Conservation (phyloP, 257 asterid genomes). For the Catharanthus roseus region DNA sequence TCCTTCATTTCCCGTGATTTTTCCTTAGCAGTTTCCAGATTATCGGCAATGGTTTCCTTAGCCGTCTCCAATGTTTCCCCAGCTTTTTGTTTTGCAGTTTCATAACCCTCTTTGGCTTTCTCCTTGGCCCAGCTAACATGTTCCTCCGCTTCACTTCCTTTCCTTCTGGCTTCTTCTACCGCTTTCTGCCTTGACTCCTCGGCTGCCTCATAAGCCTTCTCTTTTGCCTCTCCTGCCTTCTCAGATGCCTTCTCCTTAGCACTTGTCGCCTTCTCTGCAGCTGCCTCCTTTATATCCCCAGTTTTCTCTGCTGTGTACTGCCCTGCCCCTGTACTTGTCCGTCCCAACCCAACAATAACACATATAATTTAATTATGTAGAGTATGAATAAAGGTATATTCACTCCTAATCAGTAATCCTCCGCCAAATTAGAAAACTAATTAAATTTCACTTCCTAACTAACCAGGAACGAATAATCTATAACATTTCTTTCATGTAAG, state of each 20-base stretch:
- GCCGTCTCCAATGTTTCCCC: constrained; percentile 27
- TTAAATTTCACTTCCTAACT: too few relatives aligned
- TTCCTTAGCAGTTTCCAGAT: constrained; percentile 26
- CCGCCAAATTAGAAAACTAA: too few relatives aligned
- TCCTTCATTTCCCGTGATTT: constrained; percentile 27
- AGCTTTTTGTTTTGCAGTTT: constrained; percentile 26
- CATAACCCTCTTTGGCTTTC: constrained; percentile 33
- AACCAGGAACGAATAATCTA: too few relatives aligned
- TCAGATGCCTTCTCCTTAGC: constrained; percentile 9
- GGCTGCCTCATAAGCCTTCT: constrained; percentile 1
- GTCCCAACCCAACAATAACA: too few relatives aligned
- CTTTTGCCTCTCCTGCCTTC: constrained; percentile 3
- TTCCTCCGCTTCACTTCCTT: constrained; percentile 18
- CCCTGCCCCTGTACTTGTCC: background rate
- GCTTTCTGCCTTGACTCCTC: background rate
- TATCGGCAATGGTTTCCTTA: constrained; percentile 23
- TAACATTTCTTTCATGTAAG: too few relatives aligned
- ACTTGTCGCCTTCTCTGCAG: background rate
- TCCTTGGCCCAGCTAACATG: constrained; percentile 26
- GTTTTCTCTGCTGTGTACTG: constrained; percentile 12
- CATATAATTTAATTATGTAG: too few relatives aligned
- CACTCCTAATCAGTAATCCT: too few relatives aligned
- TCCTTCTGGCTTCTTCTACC: constrained; percentile 25
- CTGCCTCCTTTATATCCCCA: constrained; percentile 4
- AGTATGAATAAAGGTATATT: too few relatives aligned